These are phyloP conservation scores for Hordeum marinum DNA, from an alignment of 176 grass and related monocot species.

Conservation along the genomic window DNA sequence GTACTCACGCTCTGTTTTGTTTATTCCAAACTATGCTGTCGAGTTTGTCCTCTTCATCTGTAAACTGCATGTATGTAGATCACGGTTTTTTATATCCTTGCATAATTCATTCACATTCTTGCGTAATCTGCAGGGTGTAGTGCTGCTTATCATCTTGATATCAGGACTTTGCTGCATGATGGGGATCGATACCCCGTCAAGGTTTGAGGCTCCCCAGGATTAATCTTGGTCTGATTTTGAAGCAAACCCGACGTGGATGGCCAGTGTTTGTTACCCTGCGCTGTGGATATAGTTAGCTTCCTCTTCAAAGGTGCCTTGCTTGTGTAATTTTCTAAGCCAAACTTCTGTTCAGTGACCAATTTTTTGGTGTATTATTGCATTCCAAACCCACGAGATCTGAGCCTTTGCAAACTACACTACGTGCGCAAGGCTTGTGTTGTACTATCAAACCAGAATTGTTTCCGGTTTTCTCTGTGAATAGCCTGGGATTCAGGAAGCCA, in stretches of 20 bases:
- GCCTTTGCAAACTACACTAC: background rate
- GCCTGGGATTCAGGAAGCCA: constrained; percentile 13
- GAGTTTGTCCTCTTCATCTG: background rate
- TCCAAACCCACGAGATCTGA: background rate
- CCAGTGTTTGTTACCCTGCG: background rate
- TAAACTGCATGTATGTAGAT: background rate
- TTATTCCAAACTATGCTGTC: background rate
- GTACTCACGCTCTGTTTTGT: background rate
- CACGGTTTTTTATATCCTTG: background rate
- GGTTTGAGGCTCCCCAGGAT: constrained; percentile 81
- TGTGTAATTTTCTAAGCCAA: constrained; percentile 19
- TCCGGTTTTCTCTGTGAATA: constrained; percentile 35
- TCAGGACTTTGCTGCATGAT: constrained; percentile 93
- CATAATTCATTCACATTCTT: constrained; percentile 10
- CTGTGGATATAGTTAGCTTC: constrained; percentile 34
- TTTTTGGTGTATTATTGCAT: constrained; percentile 28
- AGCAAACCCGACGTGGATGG: background rate
- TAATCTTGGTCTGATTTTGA: constrained; percentile 34
- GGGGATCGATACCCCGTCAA: constrained; percentile 82
- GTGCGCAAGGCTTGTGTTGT: constrained; percentile 4
- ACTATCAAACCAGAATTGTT: background rate
- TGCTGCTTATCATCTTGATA: constrained; percentile 95
- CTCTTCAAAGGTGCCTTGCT: constrained; percentile 5
- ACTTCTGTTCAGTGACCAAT: background rate
- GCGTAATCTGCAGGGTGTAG: constrained; percentile 60